These are phyloP conservation scores for Talaromyces ruber DNA, from an alignment of 495 filamentous ascomycete species.

Conservation along the genomic window DNA sequence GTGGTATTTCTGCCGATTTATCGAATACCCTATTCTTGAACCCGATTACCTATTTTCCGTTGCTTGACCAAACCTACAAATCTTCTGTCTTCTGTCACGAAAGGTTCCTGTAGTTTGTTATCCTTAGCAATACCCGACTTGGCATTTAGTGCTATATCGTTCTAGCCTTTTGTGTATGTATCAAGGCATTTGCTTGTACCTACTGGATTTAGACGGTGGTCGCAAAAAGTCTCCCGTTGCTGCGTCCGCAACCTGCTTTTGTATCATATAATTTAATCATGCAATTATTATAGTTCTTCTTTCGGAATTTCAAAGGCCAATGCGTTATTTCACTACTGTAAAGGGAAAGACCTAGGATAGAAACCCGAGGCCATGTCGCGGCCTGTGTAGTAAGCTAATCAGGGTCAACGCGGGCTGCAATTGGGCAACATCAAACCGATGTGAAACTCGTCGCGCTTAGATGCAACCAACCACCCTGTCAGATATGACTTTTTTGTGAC, in stretches of 20 bases:
- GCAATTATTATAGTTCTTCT: neutral
- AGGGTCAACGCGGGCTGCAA: neutral
- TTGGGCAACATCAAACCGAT: neutral
- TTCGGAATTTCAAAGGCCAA: neutral
- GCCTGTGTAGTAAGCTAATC: neutral
- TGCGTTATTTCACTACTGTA: neutral
- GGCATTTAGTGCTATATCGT: neutral
- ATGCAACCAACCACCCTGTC: neutral
- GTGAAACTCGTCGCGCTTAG: neutral
- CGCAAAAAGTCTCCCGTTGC: neutral
- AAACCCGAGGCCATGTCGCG: neutral
- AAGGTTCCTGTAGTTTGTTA: neutral
- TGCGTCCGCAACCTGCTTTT: neutral
- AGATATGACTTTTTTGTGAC: neutral
- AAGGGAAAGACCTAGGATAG: neutral
- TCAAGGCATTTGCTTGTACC: neutral
- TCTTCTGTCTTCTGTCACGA: neutral
- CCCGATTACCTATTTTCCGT: neutral
- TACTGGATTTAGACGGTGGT: neutral
- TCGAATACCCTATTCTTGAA: constrained; percentile 1
- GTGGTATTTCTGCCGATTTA: neutral
- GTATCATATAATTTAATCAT: neutral
- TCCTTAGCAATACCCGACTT: neutral
- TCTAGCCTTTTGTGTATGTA: neutral
- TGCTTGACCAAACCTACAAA: neutral